Evolutionary conservation across 2,329 filamentous ascomycete species (phyloP).

Genomic region (Chrysoporthe cubensis): DNA sequence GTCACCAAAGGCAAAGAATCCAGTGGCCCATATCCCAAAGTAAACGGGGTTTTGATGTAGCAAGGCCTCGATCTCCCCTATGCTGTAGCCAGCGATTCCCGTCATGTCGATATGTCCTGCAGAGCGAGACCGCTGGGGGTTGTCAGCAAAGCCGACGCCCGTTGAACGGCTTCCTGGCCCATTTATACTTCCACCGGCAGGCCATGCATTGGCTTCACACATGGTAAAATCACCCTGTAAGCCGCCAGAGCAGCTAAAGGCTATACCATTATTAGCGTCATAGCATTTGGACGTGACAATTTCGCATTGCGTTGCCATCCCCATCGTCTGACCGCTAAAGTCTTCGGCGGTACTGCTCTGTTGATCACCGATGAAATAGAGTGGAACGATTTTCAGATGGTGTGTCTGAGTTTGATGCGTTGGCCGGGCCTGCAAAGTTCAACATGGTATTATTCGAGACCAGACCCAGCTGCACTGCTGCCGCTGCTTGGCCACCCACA

Average conservation of each 20-base stretch:
- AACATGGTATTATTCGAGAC: not conserved
- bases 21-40: slow-evolving; percentile 10
- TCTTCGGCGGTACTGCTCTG: not conserved
- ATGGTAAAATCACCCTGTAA: slow-evolving; percentile 6
- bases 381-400: not conserved
- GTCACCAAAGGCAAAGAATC: not conserved
- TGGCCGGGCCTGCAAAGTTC: not conserved
- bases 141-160: slow-evolving; percentile 13
- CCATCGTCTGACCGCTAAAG: not conserved
- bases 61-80: not conserved
- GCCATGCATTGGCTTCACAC: not conserved
- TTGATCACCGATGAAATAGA: slow-evolving; percentile 1
- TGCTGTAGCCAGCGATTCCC: not conserved
- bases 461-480: not conserved
- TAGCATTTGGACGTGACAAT: slow-evolving; percentile 10
- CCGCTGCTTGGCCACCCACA: not conserved
- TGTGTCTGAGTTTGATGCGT: not conserved
- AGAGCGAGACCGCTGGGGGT: not conserved
- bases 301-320: slow-evolving; percentile 3
- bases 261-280: not conserved
- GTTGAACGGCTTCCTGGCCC: not conserved
- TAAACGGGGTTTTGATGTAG: slow-evolving; percentile 1
- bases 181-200: not conserved
- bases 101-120: not conserved
- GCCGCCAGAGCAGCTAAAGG: slow-evolving; percentile 6